Evolutionary conservation across 192 early-diverging fungal genomes (phyloP).

Genomic region (Rhizoclosmatium globosum): DNA sequence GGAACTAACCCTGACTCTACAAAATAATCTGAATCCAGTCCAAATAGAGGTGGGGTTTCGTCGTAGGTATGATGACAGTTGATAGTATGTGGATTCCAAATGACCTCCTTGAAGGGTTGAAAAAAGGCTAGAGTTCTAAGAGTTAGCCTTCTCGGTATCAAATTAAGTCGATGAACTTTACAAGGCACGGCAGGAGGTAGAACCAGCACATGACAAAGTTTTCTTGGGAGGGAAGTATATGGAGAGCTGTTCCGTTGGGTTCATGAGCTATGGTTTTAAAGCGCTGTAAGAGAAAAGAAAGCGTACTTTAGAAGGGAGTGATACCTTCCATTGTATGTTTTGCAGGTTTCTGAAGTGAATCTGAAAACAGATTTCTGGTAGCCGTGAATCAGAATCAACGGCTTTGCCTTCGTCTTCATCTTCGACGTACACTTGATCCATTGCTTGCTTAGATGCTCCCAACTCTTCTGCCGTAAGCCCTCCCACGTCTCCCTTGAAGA

Average conservation of each 20-base stretch:
- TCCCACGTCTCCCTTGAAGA: neutral
- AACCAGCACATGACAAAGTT: slow-evolving; percentile 14
- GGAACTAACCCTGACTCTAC: neutral
- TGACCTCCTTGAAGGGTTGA: no score
- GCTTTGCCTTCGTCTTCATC: no score
- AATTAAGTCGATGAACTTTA: neutral
- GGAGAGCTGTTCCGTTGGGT: neutral
- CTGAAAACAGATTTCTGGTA: neutral
- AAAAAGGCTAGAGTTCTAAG: neutral
- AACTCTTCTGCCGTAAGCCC: neutral
- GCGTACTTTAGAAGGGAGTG: neutral
- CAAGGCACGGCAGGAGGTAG: neutral
- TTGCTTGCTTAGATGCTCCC: neutral
- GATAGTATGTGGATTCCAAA: no score
- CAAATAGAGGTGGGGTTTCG: neutral
- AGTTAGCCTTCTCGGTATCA: no score
- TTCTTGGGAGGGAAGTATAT: neutral
- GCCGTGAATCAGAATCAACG: neutral
- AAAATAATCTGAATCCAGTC: slow-evolving; percentile 10
- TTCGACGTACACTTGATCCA: neutral
- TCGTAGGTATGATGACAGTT: neutral
- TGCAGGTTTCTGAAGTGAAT: neutral
- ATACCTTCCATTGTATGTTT: neutral
- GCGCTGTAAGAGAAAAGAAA: neutral
- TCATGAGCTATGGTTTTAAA: slow-evolving; percentile 1